These are phyloP conservation scores for Trichoderma cornu-damae DNA, from an alignment of 2,329 filamentous ascomycete species.

Conservation along the genomic window DNA sequence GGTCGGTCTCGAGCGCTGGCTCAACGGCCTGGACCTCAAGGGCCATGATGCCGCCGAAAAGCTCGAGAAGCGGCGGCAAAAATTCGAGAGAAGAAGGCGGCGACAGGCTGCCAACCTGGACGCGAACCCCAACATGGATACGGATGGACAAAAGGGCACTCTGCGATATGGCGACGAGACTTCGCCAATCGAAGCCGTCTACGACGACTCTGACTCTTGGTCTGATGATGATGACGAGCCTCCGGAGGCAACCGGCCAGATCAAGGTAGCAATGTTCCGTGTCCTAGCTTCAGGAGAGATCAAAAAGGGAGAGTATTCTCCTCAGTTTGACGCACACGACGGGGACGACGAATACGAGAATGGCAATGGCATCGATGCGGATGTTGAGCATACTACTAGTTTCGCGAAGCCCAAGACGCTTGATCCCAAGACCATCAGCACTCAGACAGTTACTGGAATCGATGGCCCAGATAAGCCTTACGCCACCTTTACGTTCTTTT, in stretches of 20 bases:
- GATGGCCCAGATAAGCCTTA: constrained; percentile 95
- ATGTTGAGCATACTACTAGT: constrained; percentile 94
- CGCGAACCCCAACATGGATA: constrained; percentile 31
- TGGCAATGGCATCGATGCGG: constrained; percentile 61
- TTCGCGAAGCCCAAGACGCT: constrained; percentile 95
- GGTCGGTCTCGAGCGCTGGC: constrained; percentile 91
- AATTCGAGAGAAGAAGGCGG: constrained; percentile 64
- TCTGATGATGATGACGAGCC: constrained; percentile 81
- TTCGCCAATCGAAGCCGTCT: constrained; percentile 64
- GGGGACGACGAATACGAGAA: constrained; percentile 70
- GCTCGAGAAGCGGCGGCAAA: constrained; percentile 81
- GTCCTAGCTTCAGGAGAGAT: constrained; percentile 95
- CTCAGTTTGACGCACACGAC: constrained; percentile 94
- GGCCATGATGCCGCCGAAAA: constrained; percentile 86
- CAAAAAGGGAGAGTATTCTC: constrained; percentile 95
- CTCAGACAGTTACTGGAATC: constrained; percentile 97
- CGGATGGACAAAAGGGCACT: constrained; percentile 47
- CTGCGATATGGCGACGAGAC: constrained; percentile 77
- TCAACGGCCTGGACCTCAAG: constrained; percentile 93
- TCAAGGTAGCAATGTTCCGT: constrained; percentile 94
- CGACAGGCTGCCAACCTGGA: constrained; percentile 51
- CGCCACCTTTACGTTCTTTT: constrained; percentile 96
- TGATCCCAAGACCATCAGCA: constrained; percentile 96
- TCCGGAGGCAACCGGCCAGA: constrained; percentile 91
- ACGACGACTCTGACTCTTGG: constrained; percentile 67